phyloP scores from a whole-genome alignment of 352 stramenopile species.

The Globisporangium nagaii region DNA sequence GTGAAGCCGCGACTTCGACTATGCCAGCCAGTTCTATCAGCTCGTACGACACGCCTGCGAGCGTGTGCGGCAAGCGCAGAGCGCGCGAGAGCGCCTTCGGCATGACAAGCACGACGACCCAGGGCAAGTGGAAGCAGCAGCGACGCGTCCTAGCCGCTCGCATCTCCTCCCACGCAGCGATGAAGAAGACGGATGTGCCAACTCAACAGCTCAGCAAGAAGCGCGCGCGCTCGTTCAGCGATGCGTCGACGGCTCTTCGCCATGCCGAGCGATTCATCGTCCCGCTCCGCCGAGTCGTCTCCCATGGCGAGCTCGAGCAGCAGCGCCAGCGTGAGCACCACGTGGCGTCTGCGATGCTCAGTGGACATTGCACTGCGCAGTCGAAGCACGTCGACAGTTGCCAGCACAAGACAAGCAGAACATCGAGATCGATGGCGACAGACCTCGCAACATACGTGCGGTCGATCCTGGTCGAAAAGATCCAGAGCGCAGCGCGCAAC shows the following conservation, averaged over 20 bases:
- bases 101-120: slow-evolving; percentile 12
- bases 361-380: too few species aligned
- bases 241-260: not conserved
- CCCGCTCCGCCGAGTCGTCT: slow-evolving; percentile 21
- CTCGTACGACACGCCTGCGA: not conserved
- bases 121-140: slow-evolving; percentile 8
- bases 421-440: not conserved
- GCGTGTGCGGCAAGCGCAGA: slow-evolving; percentile 26
- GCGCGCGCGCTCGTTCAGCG: slow-evolving; percentile 11
- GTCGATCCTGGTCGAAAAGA: slow-evolving; percentile 16
- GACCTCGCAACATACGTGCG: not conserved
- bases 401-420: too few species aligned
- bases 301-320: slow-evolving; percentile 8
- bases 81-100: slow-evolving; percentile 9
- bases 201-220: not conserved
- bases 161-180: not conserved
- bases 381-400: too few species aligned
- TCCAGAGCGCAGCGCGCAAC: slow-evolving; percentile 20
- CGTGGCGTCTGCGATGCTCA: not conserved
- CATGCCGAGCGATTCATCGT: not conserved
- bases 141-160: slow-evolving; percentile 7
- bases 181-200: not conserved
- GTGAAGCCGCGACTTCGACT: too few species aligned
- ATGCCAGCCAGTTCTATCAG: too few species aligned
- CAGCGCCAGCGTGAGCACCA: not conserved